phyloP scores from a whole-genome alignment of 2,329 filamentous ascomycete species.

The Diaporthe australafricana region DNA sequence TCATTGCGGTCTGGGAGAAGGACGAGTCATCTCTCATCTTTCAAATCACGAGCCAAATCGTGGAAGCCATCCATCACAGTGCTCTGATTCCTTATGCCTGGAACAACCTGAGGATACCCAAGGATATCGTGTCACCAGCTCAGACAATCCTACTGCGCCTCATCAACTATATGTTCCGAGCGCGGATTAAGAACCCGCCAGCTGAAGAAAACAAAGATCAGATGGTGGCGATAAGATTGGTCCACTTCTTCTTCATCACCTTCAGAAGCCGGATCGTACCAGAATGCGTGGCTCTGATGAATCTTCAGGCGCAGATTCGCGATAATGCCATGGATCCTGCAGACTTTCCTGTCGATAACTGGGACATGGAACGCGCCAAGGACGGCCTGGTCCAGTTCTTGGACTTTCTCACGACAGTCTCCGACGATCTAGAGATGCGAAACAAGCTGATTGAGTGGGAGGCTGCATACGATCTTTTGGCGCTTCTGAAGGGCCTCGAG shows the following conservation, averaged over 20 bases:
- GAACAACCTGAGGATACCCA: slow-evolving; percentile 89
- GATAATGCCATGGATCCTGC: slow-evolving; percentile 79
- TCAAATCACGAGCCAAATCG: slow-evolving; percentile 95
- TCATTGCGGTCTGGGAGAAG: slow-evolving; percentile 97
- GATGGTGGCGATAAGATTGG: slow-evolving; percentile 68
- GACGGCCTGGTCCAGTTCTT: slow-evolving; percentile 95
- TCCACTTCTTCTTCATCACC: slow-evolving; percentile 92
- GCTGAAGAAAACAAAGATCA: slow-evolving; percentile 63
- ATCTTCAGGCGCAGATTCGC: slow-evolving; percentile 90
- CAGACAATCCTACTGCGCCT: slow-evolving; percentile 94
- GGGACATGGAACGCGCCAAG: slow-evolving; percentile 98
- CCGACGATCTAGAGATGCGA: slow-evolving; percentile 86
- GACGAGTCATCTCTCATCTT: slow-evolving; percentile 94
- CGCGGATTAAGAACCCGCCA: slow-evolving; percentile 55
- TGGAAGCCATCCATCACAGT: slow-evolving; percentile 91
- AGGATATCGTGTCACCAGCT: slow-evolving; percentile 95
- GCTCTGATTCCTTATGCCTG: slow-evolving; percentile 92
- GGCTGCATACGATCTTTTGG: slow-evolving; percentile 87
- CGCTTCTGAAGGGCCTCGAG: slow-evolving; percentile 87
- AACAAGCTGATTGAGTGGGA: slow-evolving; percentile 92
- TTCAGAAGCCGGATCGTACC: slow-evolving; percentile 94
- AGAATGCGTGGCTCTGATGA: slow-evolving; percentile 93
- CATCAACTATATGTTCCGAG: slow-evolving; percentile 87
- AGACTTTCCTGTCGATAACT: slow-evolving; percentile 93
- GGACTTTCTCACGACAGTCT: slow-evolving; percentile 91